Conservation (phyloP, 805 yeast species). For the Metschnikowia drakensbergensis region DNA sequence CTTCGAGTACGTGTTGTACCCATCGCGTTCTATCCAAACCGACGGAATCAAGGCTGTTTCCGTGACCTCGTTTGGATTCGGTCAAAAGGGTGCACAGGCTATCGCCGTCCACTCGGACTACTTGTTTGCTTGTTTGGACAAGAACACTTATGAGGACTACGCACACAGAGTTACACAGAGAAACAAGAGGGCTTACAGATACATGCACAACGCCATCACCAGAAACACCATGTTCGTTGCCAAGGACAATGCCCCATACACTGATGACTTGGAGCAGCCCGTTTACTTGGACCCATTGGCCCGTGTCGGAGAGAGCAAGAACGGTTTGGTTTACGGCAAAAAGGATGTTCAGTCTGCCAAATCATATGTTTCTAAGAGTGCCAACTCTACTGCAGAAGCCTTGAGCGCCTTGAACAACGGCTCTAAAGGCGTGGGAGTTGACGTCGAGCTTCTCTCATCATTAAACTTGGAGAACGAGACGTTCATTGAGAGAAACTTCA, state of each 20-base stretch:
- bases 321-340: slow-evolving; percentile 44
- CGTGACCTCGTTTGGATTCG: slow-evolving; percentile 96
- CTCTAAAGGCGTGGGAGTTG: slow-evolving; percentile 86
- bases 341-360: slow-evolving; percentile 48
- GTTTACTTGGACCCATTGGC: slow-evolving; percentile 97
- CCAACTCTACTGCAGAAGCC: slow-evolving; percentile 62
- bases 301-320: slow-evolving; percentile 50
- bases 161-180: slow-evolving; percentile 67
- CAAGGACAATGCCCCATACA: slow-evolving; percentile 90
- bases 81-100: slow-evolving; percentile 99
- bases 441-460: slow-evolving; percentile 83
- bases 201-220: slow-evolving; percentile 92
- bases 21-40: slow-evolving; percentile 88
- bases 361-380: slow-evolving; percentile 43
- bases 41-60: slow-evolving; percentile 98
- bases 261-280: slow-evolving; percentile 78
- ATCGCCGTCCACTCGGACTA: slow-evolving; percentile 89
- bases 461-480: slow-evolving; percentile 86
- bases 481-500: slow-evolving; percentile 89
- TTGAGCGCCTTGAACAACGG: slow-evolving; percentile 54
- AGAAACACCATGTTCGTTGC: slow-evolving; percentile 88
- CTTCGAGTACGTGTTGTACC: slow-evolving; percentile 86
- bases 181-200: slow-evolving; percentile 86
- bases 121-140: slow-evolving; percentile 78
- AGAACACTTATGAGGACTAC: slow-evolving; percentile 67